phyloP scores from a whole-genome alignment of 305 asterid species.

The Fraxinus angustifolia region DNA sequence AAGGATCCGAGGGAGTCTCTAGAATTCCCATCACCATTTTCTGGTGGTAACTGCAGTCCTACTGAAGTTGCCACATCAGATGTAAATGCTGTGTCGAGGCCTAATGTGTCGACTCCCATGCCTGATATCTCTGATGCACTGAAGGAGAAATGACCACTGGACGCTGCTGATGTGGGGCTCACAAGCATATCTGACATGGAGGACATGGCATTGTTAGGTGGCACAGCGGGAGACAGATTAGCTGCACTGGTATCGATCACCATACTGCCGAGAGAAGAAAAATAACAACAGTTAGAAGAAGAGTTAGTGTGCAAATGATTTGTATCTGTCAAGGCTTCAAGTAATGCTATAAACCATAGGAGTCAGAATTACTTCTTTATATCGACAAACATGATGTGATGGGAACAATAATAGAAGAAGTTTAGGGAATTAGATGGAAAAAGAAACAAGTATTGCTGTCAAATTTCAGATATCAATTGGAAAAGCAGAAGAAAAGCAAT shows the following conservation, averaged over 20 bases:
- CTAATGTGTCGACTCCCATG: conserved; percentile 78
- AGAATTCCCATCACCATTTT: conserved; percentile 81
- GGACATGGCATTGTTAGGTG: conserved; percentile 66
- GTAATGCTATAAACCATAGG: not conserved
- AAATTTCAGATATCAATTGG: not conserved
- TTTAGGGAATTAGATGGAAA: not conserved
- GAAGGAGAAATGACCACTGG: conserved; percentile 86
- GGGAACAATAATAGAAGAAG: not conserved
- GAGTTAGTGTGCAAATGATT: not conserved
- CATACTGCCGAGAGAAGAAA: conserved; percentile 44
- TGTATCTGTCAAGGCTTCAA: not conserved
- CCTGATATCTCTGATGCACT: conserved; percentile 81
- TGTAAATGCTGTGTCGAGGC: conserved; percentile 78
- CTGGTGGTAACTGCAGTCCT: conserved; percentile 76
- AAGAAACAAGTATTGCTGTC: not conserved
- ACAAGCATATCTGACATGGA: conserved; percentile 78
- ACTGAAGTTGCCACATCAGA: conserved; percentile 78
- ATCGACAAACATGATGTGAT: not conserved
- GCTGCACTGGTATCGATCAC: conserved; percentile 48
- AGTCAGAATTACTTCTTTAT: not conserved
- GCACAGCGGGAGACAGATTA: conserved; percentile 59
- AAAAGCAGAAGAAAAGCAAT: conserved; percentile 14
- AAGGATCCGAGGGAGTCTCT: conserved; percentile 78
- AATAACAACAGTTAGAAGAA: conserved; percentile 6
- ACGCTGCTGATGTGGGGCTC: conserved; percentile 91